Percentiles rank a stretch among this genome's conserved stretches.
Evolutionary conservation across 2,329 filamentous ascomycete genomes (phyloP).

Genomic region (Fusarium sp.): DNA sequence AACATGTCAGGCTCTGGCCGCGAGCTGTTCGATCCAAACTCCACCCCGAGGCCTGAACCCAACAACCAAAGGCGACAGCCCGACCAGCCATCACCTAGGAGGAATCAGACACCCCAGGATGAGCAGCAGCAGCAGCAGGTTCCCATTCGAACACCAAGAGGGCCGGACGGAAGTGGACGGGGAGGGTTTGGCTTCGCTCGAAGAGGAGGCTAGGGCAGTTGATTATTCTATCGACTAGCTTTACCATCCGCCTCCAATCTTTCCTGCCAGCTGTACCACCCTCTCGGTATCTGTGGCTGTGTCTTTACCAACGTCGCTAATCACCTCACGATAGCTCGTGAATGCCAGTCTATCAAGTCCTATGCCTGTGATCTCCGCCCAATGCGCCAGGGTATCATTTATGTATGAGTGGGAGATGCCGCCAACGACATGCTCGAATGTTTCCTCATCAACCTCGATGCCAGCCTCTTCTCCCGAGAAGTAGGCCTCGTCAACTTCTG

Average conservation of each 20-base stretch:
- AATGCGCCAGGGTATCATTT: slow-evolving; percentile 78
- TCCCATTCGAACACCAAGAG: slow-evolving; percentile 79
- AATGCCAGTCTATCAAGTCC: slow-evolving; percentile 78
- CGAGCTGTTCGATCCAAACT: slow-evolving; percentile 84
- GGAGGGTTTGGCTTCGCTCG: slow-evolving; percentile 82
- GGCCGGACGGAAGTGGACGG: slow-evolving; percentile 81
- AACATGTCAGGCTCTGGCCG: slow-evolving; percentile 53
- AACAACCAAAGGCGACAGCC: slow-evolving; percentile 57
- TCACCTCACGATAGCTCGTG: slow-evolving; percentile 91
- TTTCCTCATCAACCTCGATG: slow-evolving; percentile 41
- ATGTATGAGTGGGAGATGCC: slow-evolving; percentile 76
- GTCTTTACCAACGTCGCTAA: slow-evolving; percentile 93
- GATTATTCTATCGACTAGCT: slow-evolving; percentile 47
- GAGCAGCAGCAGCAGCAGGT: slow-evolving; percentile 70
- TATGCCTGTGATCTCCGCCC: slow-evolving; percentile 79
- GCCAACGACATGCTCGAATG: slow-evolving; percentile 62
- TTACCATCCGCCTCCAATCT: slow-evolving; percentile 94
- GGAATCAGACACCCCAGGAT: slow-evolving; percentile 59
- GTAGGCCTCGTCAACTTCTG: slow-evolving; percentile 88
- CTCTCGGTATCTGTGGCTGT: slow-evolving; percentile 77
- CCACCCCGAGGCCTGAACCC: slow-evolving; percentile 72
- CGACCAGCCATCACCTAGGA: slow-evolving; percentile 54
- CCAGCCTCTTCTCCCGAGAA: slow-evolving; percentile 77
- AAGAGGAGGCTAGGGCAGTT: slow-evolving; percentile 64
- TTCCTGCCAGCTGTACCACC: slow-evolving; percentile 89